Conservation (phyloP, 208 protist species). For the Trypanosoma congolense region DNA sequence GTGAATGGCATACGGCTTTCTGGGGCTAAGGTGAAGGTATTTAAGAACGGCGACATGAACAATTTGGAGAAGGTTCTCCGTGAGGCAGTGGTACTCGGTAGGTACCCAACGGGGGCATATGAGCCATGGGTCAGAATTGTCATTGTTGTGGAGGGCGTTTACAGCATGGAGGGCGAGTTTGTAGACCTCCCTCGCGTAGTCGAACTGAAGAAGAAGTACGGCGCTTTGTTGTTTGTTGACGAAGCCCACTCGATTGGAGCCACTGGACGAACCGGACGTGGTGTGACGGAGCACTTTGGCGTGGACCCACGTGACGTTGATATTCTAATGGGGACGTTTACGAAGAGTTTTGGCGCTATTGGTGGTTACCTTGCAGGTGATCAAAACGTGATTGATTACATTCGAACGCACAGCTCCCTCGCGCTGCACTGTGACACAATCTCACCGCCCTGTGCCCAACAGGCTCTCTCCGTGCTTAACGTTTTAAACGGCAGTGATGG, state of each 20-base stretch:
- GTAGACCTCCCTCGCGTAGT: constrained; percentile 93
- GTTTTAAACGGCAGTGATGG: constrained; percentile 90
- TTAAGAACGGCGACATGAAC: constrained; percentile 92
- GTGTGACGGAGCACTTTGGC: constrained; percentile 91
- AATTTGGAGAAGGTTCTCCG: constrained; percentile 91
- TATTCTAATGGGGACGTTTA: constrained; percentile 96
- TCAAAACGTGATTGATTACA: constrained; percentile 57
- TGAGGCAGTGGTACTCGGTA: constrained; percentile 84
- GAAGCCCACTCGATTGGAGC: constrained; percentile 98
- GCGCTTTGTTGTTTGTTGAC: constrained; percentile 95
- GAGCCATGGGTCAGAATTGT: constrained; percentile 84
- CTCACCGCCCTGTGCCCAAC: constrained; percentile 81
- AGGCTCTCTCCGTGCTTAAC: constrained; percentile 85
- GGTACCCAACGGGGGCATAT: constrained; percentile 76
- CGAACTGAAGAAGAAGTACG: constrained; percentile 95
- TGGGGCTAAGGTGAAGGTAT: constrained; percentile 88
- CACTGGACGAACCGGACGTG: constrained; percentile 91
- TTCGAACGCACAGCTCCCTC: constrained; percentile 65
- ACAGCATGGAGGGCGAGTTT: constrained; percentile 98
- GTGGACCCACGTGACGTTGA: constrained; percentile 88
- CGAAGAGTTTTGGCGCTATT: constrained; percentile 95
- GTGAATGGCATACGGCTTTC: constrained; percentile 93
- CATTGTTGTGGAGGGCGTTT: constrained; percentile 96
- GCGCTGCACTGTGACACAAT: constrained; percentile 79
- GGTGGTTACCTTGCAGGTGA: constrained; percentile 96